A percentile compares a stretch with the other conserved stretches of the same genome.
Conservation (phyloP, 345 rosid genomes). For the Populus pruinosa region DNA sequence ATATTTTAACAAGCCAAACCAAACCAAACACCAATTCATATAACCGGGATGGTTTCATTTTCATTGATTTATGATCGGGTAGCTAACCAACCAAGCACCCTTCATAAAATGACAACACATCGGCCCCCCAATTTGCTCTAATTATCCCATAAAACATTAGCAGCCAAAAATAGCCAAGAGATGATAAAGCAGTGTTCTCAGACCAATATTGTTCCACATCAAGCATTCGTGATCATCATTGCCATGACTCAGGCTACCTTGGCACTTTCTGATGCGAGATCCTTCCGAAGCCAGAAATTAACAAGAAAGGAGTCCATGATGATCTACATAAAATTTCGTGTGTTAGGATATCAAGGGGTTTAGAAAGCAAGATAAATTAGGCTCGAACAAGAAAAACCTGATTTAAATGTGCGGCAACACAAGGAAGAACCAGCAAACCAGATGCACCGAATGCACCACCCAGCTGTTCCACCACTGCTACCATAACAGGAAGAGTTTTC, state of each 20-base stretch:
- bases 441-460: constrained; percentile 85
- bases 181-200: too few relatives aligned
- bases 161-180: too few relatives aligned
- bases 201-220: not conserved
- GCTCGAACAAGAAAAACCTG: constrained; percentile 45
- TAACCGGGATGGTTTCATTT: too few relatives aligned
- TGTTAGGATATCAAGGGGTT: constrained; percentile 1
- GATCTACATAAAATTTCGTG: constrained; percentile 32
- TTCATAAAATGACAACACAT: too few relatives aligned
- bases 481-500: constrained; percentile 90
- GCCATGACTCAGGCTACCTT: constrained; percentile 38
- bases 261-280: constrained; percentile 26
- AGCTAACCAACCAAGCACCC: too few relatives aligned
- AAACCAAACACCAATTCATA: too few relatives aligned
- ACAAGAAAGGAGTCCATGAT: constrained; percentile 60
- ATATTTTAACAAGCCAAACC: too few relatives aligned
- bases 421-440: constrained; percentile 84
- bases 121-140: too few relatives aligned
- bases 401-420: constrained; percentile 80
- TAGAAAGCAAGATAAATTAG: not conserved
- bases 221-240: not conserved
- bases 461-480: constrained; percentile 82
- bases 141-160: too few relatives aligned
- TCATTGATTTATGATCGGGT: too few relatives aligned
- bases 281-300: constrained; percentile 47